phyloP scores from a whole-genome alignment of 2,329 filamentous ascomycete genomes.

The Cadophora luteo-olivacea region DNA sequence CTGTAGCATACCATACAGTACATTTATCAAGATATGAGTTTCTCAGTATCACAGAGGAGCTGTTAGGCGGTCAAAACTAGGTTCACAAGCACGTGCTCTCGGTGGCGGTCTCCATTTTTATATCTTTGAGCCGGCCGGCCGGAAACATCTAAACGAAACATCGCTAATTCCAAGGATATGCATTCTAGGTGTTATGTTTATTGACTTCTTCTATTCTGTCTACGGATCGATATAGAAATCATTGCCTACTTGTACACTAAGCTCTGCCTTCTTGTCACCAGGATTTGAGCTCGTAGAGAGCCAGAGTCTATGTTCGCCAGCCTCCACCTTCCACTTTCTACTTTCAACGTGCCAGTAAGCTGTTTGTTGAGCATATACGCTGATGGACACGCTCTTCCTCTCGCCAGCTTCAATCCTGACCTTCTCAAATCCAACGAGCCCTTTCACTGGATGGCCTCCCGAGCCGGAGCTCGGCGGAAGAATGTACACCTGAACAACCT shows the following conservation, averaged over 20 bases:
- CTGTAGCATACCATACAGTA: background rate
- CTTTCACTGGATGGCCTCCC: background rate
- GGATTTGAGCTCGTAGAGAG: conserved; percentile 10
- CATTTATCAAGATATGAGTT: background rate
- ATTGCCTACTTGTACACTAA: background rate
- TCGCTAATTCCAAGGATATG: no score
- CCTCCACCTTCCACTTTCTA: conserved; percentile 11
- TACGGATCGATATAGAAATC: conserved; percentile 2
- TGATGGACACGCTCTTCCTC: background rate
- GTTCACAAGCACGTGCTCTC: background rate
- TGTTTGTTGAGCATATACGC: background rate
- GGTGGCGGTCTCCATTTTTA: no score
- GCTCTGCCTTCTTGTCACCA: background rate
- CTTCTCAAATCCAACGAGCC: conserved; percentile 1
- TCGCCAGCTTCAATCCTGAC: background rate
- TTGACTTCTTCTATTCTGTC: background rate
- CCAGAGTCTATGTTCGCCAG: conserved; percentile 3
- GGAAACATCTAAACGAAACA: no score
- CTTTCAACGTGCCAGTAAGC: background rate
- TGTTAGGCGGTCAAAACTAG: no score
- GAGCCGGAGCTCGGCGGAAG: background rate
- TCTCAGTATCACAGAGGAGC: background rate
- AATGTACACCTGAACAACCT: background rate
- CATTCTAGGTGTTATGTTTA: no score
- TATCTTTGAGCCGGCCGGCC: no score